phyloP scores from a whole-genome alignment of 2,329 filamentous ascomycete species.

The Fusarium veterinarium region DNA sequence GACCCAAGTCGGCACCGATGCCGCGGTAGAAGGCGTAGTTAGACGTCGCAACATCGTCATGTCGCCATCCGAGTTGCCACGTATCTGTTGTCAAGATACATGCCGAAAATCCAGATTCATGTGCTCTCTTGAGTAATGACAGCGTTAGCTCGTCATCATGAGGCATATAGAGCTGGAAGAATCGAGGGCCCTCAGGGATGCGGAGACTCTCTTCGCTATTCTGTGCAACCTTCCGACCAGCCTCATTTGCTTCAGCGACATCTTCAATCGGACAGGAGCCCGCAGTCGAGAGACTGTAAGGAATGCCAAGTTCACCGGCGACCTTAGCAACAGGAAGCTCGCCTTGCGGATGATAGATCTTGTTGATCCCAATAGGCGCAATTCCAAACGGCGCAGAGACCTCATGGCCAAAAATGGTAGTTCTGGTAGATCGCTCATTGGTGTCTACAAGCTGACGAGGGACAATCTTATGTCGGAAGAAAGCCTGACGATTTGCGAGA shows the following conservation, averaged over 20 bases:
- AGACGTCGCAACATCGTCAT: constrained; percentile 6
- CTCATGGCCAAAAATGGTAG: background rate
- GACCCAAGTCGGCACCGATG: constrained; percentile 7
- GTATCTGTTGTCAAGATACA: constrained; percentile 13
- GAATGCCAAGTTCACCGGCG: constrained; percentile 7
- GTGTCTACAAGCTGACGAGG: constrained; percentile 11
- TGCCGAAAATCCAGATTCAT: background rate
- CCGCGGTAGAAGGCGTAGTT: constrained; percentile 15
- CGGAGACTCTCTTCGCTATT: background rate
- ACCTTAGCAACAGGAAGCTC: constrained; percentile 11
- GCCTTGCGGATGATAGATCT: constrained; percentile 15
- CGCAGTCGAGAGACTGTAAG: constrained; percentile 6
- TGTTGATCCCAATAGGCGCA: constrained; percentile 8
- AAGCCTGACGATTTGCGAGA: constrained; percentile 8
- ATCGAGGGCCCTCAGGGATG: background rate
- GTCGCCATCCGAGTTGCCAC: constrained; percentile 15
- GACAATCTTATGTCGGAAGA: constrained; percentile 13
- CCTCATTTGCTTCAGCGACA: background rate
- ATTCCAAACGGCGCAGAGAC: constrained; percentile 18
- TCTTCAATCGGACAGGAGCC: constrained; percentile 12
- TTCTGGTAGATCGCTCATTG: background rate
- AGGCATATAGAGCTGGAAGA: constrained; percentile 18
- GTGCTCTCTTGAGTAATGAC: background rate
- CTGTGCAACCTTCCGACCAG: background rate
- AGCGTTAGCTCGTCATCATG: constrained; percentile 1